Evolutionary conservation across 1,284 basidiomycete species (phyloP), one percentile per base, ranked within the genome.

Genomic region (Gastroboletus turbinatus): DNA sequence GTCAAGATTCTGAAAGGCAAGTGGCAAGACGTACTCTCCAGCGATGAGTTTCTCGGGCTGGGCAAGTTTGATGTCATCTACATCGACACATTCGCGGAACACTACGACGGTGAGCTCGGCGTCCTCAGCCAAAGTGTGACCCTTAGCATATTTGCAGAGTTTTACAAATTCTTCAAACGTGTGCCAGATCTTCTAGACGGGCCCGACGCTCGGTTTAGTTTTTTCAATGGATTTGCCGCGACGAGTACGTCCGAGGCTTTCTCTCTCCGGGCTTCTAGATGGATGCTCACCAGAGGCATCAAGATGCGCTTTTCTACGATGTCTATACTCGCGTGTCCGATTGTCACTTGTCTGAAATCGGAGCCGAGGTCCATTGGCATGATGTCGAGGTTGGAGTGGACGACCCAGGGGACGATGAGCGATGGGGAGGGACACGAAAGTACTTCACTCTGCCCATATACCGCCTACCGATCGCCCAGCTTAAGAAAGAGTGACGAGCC

Each of bases 151-250:
- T 56, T 46, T 51, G 57, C 69, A 82, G 90, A 91, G 60, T 79
- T 98, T 36, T 85, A 84, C 63, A 74, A 77, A 21, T 97, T 98
- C 75, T 98, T 99, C 71, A 85, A 88, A 57, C 77, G 83, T 49
- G 73, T 98, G 1, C 94, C 94, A 1, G 82, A 91, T 67, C 76
- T 98, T 2, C 77, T 98, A n/a, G 80, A 83, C 25, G 87, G 89
- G 1, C 82, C 88, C 9, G 78, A 87, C 4, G 87, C 92, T 19
- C 78, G 86, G n/a, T 94, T 96, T 71, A 90, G 94, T 56, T 99
- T 98, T 76, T 99, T 98, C 82, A 94, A 99, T 69, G 96, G 96
- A 5, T 81, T 99, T 1, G 97, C 93, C 17, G 96, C 94, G 23
- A 98, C 95, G 10, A 96, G 95, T 93, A 68, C 59, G 76, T 50